Conservation (phyloP, 768 basidiomycete species). For the Boletus insuetus region DNA sequence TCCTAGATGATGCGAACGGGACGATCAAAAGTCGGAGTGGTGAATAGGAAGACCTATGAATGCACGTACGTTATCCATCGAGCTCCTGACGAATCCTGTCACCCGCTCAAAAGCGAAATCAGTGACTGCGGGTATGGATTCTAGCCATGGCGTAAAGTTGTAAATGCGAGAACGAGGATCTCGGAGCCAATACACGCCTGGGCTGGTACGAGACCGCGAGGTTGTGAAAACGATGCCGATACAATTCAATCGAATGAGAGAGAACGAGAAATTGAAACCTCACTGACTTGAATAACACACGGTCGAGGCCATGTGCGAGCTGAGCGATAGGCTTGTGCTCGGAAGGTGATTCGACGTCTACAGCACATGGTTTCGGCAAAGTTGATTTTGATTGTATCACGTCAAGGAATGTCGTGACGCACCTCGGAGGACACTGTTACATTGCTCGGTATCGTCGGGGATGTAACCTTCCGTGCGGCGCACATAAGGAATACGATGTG, state of each 20-base stretch:
- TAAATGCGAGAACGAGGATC: conserved; percentile 85
- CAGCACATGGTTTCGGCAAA: background rate
- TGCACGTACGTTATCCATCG: conserved; percentile 60
- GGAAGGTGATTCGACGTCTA: conserved; percentile 45
- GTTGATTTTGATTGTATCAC: background rate
- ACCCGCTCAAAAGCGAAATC: conserved; percentile 86
- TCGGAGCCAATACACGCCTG: conserved; percentile 84
- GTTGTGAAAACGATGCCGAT: background rate
- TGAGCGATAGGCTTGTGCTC: conserved; percentile 55
- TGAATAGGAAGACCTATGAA: background rate
- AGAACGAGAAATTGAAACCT: background rate
- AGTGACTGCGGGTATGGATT: conserved; percentile 69
- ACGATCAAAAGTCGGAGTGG: background rate
- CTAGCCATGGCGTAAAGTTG: conserved; percentile 75
- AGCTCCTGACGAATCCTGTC: conserved; percentile 72
- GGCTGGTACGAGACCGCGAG: conserved; percentile 42
- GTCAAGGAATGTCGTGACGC: background rate
- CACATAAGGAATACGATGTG: conserved; percentile 22
- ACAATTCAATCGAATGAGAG: background rate
- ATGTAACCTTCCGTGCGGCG: conserved; percentile 29
- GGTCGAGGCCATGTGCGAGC: conserved; percentile 63
- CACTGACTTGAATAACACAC: conserved; percentile 74
- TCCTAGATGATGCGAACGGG: conserved; percentile 43
- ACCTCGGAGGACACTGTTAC: conserved; percentile 19
- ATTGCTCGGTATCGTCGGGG: conserved; percentile 2